phyloP scores from a whole-genome alignment of 176 grass and related monocot species.

The Thalia dealbata region DNA sequence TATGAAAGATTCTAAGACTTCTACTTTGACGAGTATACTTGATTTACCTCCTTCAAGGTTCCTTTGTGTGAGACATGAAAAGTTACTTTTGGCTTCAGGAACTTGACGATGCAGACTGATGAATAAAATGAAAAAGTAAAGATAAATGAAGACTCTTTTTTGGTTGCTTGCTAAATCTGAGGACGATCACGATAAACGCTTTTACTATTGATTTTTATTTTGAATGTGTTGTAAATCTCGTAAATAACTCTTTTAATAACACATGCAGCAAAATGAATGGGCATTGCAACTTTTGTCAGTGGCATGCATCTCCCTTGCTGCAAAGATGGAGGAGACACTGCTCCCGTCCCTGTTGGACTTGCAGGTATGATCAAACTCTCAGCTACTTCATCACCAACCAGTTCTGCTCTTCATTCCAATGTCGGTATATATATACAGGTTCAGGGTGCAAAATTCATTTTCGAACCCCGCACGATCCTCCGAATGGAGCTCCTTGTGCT shows the following conservation, averaged over 20 bases:
- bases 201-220: background rate
- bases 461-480: slow-evolving; percentile 48
- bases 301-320: slow-evolving; percentile 84
- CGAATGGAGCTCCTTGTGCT: slow-evolving; percentile 87
- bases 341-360: slow-evolving; percentile 78
- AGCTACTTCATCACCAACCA: background rate
- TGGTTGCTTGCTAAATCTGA: no score
- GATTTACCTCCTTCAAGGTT: background rate
- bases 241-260: background rate
- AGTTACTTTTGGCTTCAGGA: no score
- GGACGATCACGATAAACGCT: no score
- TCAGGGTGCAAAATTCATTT: slow-evolving; percentile 47
- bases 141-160: background rate
- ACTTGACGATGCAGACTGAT: no score
- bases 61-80: background rate
- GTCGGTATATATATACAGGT: slow-evolving; percentile 33
- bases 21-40: background rate
- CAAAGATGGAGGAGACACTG: slow-evolving; percentile 91
- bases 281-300: slow-evolving; percentile 89
- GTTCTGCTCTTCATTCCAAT: background rate
- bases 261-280: slow-evolving; percentile 71
- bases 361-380: slow-evolving; percentile 39
- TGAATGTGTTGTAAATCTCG: background rate
- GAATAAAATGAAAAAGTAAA: background rate
- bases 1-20: no score